phyloP scores from a whole-genome alignment of 257 asterid species.

The Solanum lycopersicoides region DNA sequence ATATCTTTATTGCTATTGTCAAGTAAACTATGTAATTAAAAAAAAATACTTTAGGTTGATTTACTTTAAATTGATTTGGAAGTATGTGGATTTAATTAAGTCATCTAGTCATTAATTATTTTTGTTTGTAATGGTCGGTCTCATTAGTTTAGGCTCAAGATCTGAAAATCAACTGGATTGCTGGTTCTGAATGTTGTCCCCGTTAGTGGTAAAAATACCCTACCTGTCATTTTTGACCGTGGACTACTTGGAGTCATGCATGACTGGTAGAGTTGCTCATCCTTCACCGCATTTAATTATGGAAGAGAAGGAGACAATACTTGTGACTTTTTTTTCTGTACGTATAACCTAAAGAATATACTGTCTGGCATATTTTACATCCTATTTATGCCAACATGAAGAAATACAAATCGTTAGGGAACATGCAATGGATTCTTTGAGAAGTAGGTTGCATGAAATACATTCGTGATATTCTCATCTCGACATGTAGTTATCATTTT shows the following conservation, averaged over 20 bases:
- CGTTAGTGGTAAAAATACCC: conserved; percentile 79
- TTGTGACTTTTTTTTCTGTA: neutral
- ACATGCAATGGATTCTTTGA: neutral
- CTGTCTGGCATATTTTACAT: neutral
- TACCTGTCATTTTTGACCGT: conserved; percentile 91
- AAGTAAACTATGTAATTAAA: neutral
- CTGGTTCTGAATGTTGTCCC: conserved; percentile 94
- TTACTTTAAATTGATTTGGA: neutral
- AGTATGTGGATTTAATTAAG: neutral
- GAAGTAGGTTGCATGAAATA: neutral
- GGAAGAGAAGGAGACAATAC: neutral
- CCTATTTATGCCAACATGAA: neutral
- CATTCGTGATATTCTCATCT: neutral
- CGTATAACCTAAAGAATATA: neutral
- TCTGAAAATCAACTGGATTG: conserved; percentile 66
- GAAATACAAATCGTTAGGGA: neutral
- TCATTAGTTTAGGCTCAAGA: neutral
- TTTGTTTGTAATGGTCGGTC: neutral
- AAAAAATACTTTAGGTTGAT: neutral
- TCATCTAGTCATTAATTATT: neutral
- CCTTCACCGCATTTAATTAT: neutral
- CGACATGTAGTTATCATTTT: neutral
- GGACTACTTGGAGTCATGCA: conserved; percentile 95
- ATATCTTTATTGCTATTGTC: neutral
- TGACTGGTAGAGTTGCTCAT: conserved; percentile 57